Base-by-base conservation (phyloP, 176 grass and related monocot species). In the Saccharum spontaneum region DNA sequence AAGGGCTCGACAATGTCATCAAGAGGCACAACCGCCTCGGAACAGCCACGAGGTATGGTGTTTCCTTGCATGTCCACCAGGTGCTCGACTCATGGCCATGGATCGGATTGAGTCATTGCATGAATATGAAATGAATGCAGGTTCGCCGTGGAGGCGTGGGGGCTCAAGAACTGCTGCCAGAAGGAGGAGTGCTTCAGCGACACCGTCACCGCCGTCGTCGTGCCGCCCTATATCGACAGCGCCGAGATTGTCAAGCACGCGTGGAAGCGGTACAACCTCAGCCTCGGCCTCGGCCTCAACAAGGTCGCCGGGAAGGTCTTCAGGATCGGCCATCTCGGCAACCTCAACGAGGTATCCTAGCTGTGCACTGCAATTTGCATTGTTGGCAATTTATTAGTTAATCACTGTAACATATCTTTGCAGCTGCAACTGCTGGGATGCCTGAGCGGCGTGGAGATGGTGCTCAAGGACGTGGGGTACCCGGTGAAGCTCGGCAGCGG, bases 401-500 rank as follows among this genome's bases (percentile, higher is more conserved):
- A 46, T 14, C 45, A 46, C 11, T 46, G 45, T 3, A 45, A 45
- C 43, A 7, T 46, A 11, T 46, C 3, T 48, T 50, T 93, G 86
- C 86, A 98, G 97, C 83, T 96, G 81, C 97, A 99, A 96, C 74
- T 96, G 71, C 61, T 96, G 73, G 97, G 91, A 6, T 94, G 93
- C 66, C 84, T 99, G 46, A 81, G 91, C 77, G 97, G 97, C 0
- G 97, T 99, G 78, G 97, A 99, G 86, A 95, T 99, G 97, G 90
- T 94, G 69, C 94, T 98, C 72, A 94, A 69, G 90, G 97, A 98
- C 88, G 54, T 96, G 28, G 97, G 93, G 18, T 98, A 94, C 83
- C 97, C 91, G 71, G 91, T 96, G 18, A 94, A 98, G 91, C 97
- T 98, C 37, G 93, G 97, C 73, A 95, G 91, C 84, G 93, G 97